Evolutionary conservation across 345 rosid genomes (phyloP), one percentile per base, ranked within the genome.

Genomic region (Erodium maritimum): DNA sequence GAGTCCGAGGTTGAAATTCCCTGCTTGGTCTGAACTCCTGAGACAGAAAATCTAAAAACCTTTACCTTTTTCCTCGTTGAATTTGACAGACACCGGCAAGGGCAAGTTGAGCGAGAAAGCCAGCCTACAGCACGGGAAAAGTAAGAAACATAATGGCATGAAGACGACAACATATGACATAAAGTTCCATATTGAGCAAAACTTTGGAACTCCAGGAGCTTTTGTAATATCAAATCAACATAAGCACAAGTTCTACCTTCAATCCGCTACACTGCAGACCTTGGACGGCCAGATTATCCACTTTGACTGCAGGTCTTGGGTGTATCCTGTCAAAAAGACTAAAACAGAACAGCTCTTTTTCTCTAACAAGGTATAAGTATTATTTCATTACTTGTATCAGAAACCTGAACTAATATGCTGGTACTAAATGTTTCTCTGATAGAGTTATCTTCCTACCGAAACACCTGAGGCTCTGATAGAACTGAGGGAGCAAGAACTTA

Each of bases 271-370:
- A 2, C 63, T 84, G 2, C 59, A 52, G 16, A 11, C 50, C 65
- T 61, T 19, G 8, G 54, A 56, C 42, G 12, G 61, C 7, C 58
- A 61, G 60, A 21, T 24, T 4, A 51, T 81, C 67, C 68, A 73
- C 60, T 84, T 84, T 16, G 75, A 74, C 51, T 82, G 87, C 70
- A 66, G 67, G 13, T 80, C 91, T 18, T 82, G 85, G 87, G 74
- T 85, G 3, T 80, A 82, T 61, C 91, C 91, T 0, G 6, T 71
- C 61, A 50, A 70, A 23, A 65, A 50, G 37, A 79, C 85, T 14
- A 52, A 58, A 64, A 54, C 68, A 34, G 63, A 22, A 25, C 72
- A 85, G 17, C 42, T 82, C 63, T 84, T 84, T 78, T 82, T 84
- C 77, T 63, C 80, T 51, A 76, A 69, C 65, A 52, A 55, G 8